Evolutionary conservation across 495 filamentous ascomycete genomes (phyloP).

Genomic region (Sordaria brevicollis): DNA sequence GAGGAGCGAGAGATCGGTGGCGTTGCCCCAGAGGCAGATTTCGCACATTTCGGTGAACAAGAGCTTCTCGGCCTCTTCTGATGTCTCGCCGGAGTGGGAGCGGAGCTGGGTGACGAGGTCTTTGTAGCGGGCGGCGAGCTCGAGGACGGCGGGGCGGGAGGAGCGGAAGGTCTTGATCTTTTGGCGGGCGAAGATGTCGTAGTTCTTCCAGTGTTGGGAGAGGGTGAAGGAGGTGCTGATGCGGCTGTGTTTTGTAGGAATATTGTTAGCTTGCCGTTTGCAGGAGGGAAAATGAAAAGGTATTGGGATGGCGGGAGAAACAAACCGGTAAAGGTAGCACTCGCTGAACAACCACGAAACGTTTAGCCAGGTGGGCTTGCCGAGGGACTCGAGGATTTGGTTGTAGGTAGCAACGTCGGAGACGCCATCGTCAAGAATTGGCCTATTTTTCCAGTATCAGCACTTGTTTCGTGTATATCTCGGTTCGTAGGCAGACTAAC

Average conservation of each 20-base stretch:
- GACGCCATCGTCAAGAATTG: conserved; percentile 70
- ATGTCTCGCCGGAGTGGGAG: conserved; percentile 26
- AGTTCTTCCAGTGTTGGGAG: conserved; percentile 77
- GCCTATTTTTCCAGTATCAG: conserved; percentile 37
- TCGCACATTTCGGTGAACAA: conserved; percentile 92
- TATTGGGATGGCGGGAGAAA: neutral
- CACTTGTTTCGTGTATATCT: neutral
- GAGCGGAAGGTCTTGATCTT: conserved; percentile 91
- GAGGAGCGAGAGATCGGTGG: conserved; percentile 85
- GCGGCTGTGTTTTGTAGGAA: conserved; percentile 46
- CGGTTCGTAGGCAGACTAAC: conserved; percentile 46
- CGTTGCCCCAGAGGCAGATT: conserved; percentile 97
- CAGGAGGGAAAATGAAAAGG: neutral
- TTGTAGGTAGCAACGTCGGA: conserved; percentile 79
- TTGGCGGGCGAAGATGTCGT: conserved; percentile 85
- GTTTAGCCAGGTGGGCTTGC: conserved; percentile 68
- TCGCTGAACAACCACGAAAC: conserved; percentile 83
- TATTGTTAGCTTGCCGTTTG: neutral
- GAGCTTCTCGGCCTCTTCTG: conserved; percentile 60
- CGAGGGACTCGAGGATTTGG: conserved; percentile 65
- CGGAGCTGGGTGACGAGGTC: conserved; percentile 59
- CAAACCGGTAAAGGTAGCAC: conserved; percentile 84
- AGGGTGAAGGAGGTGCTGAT: conserved; percentile 65
- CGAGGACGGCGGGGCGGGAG: conserved; percentile 81
- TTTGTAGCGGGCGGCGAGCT: conserved; percentile 80